A percentile compares a stretch with the other conserved stretches of the same genome.
Evolutionary conservation across 768 basidiomycete species (phyloP).

Genomic region (Boletus vermiculosoides): DNA sequence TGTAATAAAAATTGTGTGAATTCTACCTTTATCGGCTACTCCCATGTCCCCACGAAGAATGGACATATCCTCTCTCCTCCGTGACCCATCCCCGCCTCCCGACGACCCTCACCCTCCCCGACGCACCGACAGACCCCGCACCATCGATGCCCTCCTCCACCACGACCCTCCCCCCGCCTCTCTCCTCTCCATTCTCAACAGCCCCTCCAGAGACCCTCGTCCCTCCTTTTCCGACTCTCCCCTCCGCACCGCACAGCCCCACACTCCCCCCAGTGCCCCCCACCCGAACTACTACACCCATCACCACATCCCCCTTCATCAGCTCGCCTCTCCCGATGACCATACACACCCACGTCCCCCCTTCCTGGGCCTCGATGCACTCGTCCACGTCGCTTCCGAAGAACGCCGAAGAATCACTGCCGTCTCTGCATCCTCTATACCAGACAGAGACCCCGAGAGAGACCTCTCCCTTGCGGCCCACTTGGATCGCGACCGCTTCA

Average conservation of each 20-base stretch:
- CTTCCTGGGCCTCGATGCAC: conserved; percentile 53
- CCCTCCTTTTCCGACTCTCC: background rate
- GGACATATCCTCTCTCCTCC: conserved; percentile 74
- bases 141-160: conserved; percentile 23
- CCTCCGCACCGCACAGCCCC: too few species aligned
- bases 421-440: background rate
- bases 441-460: background rate
- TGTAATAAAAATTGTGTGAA: conserved; percentile 5
- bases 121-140: conserved; percentile 7
- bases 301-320: background rate
- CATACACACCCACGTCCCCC: conserved; percentile 11
- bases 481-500: background rate
- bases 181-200: conserved; percentile 24
- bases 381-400: conserved; percentile 69
- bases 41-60: conserved; percentile 65
- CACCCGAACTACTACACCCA: background rate
- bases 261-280: too few species aligned
- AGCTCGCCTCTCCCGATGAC: background rate
- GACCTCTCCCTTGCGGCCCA: background rate
- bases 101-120: background rate
- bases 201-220: background rate
- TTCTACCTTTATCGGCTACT: background rate
- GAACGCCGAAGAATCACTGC: conserved; percentile 54
- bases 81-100: conserved; percentile 26
- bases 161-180: conserved; percentile 18